A percentile compares a stretch with the other conserved stretches of the same genome.
phyloP scores from a whole-genome alignment of 2,329 filamentous ascomycete species.

The Pestalotiopsis sp. region DNA sequence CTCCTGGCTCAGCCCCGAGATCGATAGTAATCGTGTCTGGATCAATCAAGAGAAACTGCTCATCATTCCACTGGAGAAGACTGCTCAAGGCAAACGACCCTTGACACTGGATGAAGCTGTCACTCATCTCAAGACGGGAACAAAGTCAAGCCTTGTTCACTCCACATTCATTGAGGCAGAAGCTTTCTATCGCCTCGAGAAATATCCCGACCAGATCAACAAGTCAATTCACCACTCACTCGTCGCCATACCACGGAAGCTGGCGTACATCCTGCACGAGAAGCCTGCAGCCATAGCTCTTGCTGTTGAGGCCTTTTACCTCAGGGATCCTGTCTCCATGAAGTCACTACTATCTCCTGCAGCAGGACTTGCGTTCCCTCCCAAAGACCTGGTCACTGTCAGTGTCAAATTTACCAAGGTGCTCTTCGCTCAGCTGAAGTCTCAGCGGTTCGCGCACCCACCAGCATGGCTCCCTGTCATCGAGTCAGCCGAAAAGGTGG shows the following conservation, averaged over 20 bases:
- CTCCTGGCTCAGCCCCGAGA: constrained; percentile 88
- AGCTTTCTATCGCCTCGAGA: constrained; percentile 84
- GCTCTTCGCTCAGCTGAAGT: constrained; percentile 86
- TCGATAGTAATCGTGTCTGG: constrained; percentile 88
- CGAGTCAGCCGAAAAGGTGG: constrained; percentile 28
- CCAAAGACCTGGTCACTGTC: constrained; percentile 76
- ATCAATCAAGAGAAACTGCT: constrained; percentile 76
- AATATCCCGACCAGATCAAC: constrained; percentile 77
- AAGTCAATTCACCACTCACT: constrained; percentile 77
- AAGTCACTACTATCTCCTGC: constrained; percentile 65
- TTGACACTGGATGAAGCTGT: constrained; percentile 70
- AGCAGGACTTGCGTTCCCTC: constrained; percentile 66
- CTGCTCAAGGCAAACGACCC: constrained; percentile 37
- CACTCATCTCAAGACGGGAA: constrained; percentile 57
- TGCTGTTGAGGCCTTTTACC: constrained; percentile 89
- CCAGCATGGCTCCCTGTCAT: constrained; percentile 49
- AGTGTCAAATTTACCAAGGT: constrained; percentile 86
- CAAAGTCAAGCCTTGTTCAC: constrained; percentile 62
- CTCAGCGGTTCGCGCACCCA: constrained; percentile 77
- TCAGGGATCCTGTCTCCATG: constrained; percentile 79
- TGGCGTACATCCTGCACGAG: constrained; percentile 78
- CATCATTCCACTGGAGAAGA: constrained; percentile 65
- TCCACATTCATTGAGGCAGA: constrained; percentile 80
- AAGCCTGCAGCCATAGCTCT: constrained; percentile 78
- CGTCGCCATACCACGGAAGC: constrained; percentile 76